Evolutionary conservation across 1,284 basidiomycete species (phyloP).

Genomic region (Trichosporon sp.): DNA sequence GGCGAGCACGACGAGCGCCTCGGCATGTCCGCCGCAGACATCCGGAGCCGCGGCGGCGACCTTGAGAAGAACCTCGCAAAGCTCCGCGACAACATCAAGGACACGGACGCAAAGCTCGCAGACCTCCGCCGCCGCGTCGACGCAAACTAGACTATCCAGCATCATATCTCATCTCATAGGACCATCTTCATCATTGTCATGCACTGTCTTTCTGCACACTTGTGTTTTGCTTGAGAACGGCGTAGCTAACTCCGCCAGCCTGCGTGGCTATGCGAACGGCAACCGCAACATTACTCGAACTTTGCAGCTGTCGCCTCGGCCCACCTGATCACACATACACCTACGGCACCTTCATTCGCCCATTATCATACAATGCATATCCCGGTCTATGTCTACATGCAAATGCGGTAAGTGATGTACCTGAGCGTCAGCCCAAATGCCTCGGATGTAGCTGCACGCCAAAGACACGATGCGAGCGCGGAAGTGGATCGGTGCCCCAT

Average conservation of each 20-base stretch:
- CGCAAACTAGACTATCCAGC: background rate
- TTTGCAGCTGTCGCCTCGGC: no score
- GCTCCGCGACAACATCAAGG: background rate
- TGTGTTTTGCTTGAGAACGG: no score
- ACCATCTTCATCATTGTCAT: background rate
- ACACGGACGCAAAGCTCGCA: background rate
- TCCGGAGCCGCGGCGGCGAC: background rate
- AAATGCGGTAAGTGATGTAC: conserved; percentile 50
- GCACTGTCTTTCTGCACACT: background rate
- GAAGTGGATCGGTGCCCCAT: no score
- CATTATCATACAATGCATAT: conserved; percentile 7
- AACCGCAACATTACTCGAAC: no score
- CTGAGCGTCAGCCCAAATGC: conserved; percentile 18
- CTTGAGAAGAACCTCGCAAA: background rate
- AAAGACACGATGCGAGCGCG: no score
- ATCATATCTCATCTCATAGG: background rate
- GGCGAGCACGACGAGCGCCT: background rate
- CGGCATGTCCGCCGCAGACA: background rate
- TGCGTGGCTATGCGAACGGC: no score
- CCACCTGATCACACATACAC: no score
- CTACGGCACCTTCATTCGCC: background rate
- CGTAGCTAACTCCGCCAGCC: no score
- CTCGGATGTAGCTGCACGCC: no score
- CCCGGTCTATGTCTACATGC: conserved; percentile 35
- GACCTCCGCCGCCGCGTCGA: background rate